Evolutionary conservation across 805 yeast species (phyloP).

Genomic region (Dipodascopsis tothii): DNA sequence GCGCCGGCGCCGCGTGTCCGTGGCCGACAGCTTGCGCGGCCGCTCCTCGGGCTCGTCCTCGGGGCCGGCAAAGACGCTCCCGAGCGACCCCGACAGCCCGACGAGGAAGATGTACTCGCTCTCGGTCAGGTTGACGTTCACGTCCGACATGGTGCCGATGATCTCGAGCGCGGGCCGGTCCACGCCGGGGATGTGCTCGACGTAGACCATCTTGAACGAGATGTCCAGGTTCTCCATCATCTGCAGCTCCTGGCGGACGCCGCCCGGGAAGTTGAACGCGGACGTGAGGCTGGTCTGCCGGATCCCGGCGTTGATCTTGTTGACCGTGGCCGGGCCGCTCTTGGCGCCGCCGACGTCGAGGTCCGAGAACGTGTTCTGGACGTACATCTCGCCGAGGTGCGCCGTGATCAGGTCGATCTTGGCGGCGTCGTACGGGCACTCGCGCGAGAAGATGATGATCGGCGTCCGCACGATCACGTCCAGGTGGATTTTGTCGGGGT

Average conservation of each 20-base stretch:
- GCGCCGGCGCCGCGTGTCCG: neutral
- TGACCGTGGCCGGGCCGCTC: constrained; percentile 33
- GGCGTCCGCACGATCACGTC: constrained; percentile 75
- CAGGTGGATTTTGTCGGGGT: constrained; percentile 56
- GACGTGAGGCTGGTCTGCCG: constrained; percentile 66
- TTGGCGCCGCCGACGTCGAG: constrained; percentile 23
- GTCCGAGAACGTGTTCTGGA: constrained; percentile 51
- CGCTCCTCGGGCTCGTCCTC: constrained; percentile 12
- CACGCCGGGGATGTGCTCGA: constrained; percentile 24
- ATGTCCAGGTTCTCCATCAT: constrained; percentile 58
- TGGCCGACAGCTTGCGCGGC: neutral
- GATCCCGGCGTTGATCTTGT: constrained; percentile 60
- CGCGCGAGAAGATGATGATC: constrained; percentile 66
- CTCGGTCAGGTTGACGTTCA: constrained; percentile 23
- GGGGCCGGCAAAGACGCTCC: constrained; percentile 20
- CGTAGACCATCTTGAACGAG: constrained; percentile 35
- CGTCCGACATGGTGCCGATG: constrained; percentile 25
- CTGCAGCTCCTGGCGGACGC: constrained; percentile 46
- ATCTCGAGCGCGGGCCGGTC: constrained; percentile 24
- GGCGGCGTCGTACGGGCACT: constrained; percentile 33
- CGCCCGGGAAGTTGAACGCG: constrained; percentile 43
- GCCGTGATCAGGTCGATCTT: constrained; percentile 56
- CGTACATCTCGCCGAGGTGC: constrained; percentile 74
- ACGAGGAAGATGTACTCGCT: constrained; percentile 24
- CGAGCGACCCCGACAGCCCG: constrained; percentile 19